Evolutionary conservation across 345 rosid species (phyloP).

Genomic region (Camelina neglecta): DNA sequence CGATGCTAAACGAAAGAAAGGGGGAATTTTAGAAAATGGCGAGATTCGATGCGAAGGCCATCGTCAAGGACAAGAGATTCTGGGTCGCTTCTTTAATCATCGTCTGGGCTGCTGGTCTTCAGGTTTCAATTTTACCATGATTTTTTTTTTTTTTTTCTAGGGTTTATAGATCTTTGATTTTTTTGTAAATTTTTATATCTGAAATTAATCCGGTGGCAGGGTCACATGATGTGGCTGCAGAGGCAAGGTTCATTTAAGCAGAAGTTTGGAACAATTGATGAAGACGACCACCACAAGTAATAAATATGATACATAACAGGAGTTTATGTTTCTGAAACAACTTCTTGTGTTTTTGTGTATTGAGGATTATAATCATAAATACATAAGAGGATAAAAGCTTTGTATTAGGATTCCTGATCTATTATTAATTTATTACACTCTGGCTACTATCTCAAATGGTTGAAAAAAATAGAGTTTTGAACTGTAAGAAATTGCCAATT

Average conservation of each 20-base stretch:
- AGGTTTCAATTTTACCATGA: constrained; percentile 47
- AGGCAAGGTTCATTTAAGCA: constrained; percentile 82
- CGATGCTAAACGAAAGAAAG: constrained; percentile 7
- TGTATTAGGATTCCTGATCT: background rate
- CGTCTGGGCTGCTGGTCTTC: constrained; percentile 92
- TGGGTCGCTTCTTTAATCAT: constrained; percentile 82
- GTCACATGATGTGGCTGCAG: constrained; percentile 92
- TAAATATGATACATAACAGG: too few relatives aligned
- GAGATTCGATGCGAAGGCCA: constrained; percentile 56
- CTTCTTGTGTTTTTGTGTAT: background rate
- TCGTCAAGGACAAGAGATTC: constrained; percentile 82
- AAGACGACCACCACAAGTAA: background rate
- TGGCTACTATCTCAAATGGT: too few relatives aligned
- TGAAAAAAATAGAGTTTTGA: too few relatives aligned
- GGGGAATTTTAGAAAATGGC: constrained; percentile 41
- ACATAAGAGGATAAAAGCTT: background rate
- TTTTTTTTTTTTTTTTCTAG: background rate
- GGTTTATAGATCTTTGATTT: background rate
- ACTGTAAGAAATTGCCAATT: too few relatives aligned
- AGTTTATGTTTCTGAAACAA: background rate
- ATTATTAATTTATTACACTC: too few relatives aligned
- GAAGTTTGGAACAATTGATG: constrained; percentile 57
- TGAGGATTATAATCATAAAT: background rate
- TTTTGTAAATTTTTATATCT: background rate
- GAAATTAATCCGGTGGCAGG: constrained; percentile 47